These are phyloP conservation scores for Phalaenopsis equestris DNA, from an alignment of 106 monocot genomes.

Conservation along the genomic window DNA sequence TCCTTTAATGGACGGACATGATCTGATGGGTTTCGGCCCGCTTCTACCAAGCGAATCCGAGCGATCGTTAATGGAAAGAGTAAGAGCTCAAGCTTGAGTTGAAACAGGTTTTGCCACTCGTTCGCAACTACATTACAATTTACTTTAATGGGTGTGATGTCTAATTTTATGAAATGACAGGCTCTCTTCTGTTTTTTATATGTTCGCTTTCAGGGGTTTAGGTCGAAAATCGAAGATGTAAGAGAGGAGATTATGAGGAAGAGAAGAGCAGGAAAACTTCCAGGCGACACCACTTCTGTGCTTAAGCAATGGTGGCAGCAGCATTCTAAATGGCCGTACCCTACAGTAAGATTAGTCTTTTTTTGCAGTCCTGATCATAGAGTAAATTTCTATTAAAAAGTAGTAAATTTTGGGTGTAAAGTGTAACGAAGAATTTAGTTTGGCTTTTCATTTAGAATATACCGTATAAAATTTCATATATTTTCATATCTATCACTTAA, in stretches of 20 bases:
- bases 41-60: conserved; percentile 88
- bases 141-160: not conserved
- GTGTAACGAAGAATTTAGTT: not conserved
- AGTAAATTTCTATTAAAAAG: not conserved
- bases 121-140: not conserved
- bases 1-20: conserved; percentile 44
- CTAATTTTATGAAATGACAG: not conserved
- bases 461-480: too few relatives aligned
- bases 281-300: conserved; percentile 90
- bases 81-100: conserved; percentile 87
- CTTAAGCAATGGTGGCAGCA: conserved; percentile 99
- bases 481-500: too few relatives aligned
- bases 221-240: conserved; percentile 94
- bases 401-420: not conserved
- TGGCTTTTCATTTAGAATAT: too few relatives aligned
- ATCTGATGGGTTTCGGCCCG: conserved; percentile 90
- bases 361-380: not conserved
- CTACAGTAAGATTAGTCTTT: conserved; percentile 45
- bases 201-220: conserved; percentile 52
- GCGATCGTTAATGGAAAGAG: conserved; percentile 90
- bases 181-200: not conserved
- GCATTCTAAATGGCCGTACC: conserved; percentile 97
- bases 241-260: conserved; percentile 94
- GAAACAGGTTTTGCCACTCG: conserved; percentile 44
- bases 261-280: conserved; percentile 96